phyloP scores from a whole-genome alignment of 805 yeast species.

The Monosporozyma siamensis region DNA sequence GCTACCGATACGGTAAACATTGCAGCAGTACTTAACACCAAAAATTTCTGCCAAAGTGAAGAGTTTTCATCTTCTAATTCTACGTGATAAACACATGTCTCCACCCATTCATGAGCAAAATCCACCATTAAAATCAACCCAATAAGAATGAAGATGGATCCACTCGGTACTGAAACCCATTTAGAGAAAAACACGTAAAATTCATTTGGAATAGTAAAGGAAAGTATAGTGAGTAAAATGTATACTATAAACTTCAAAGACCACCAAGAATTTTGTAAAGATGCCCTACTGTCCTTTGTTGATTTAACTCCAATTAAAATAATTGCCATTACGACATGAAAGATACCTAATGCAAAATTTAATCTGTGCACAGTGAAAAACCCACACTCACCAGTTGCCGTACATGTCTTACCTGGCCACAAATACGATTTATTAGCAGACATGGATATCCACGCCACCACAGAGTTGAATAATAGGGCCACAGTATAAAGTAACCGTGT shows the following conservation, averaged over 20 bases:
- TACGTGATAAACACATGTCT: conserved; percentile 81
- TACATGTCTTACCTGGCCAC: conserved; percentile 70
- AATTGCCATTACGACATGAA: conserved; percentile 65
- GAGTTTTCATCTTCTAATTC: conserved; percentile 63
- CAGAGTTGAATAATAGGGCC: conserved; percentile 64
- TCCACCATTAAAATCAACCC: conserved; percentile 88
- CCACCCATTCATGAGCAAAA: conserved; percentile 99
- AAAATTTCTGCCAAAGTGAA: conserved; percentile 63
- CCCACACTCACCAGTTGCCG: conserved; percentile 79
- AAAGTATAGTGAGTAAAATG: conserved; percentile 43
- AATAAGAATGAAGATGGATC: conserved; percentile 76
- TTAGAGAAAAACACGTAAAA: conserved; percentile 89
- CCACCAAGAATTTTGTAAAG: conserved; percentile 92
- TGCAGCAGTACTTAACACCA: conserved; percentile 76
- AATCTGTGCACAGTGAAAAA: conserved; percentile 91
- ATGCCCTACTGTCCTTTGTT: conserved; percentile 67
- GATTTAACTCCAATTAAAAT: conserved; percentile 67
- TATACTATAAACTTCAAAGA: conserved; percentile 57
- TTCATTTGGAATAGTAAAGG: conserved; percentile 76
- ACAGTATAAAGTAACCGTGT: conserved; percentile 84
- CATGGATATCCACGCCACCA: conserved; percentile 80
- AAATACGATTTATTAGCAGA: conserved; percentile 70
- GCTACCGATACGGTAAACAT: conserved; percentile 73
- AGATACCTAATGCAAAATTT: conserved; percentile 74
- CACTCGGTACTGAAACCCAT: conserved; percentile 73